Percentiles rank a stretch among this genome's conserved stretches.
Evolutionary conservation across 2,329 filamentous ascomycete genomes (phyloP).

Genomic region (Fusarium dimerum): DNA sequence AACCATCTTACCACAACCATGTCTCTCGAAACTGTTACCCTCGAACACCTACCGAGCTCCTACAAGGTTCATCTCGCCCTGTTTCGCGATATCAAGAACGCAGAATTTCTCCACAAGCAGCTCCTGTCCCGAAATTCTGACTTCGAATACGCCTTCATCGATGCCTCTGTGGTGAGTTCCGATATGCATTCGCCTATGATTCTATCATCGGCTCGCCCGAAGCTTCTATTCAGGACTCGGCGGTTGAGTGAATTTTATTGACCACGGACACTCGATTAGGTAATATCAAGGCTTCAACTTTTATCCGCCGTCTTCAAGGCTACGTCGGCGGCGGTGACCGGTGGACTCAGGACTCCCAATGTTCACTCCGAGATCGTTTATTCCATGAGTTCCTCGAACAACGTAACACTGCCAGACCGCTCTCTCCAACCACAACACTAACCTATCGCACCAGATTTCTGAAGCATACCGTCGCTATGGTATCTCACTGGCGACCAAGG

Average conservation of each 20-base stretch:
- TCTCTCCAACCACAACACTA: slow-evolving; percentile 1
- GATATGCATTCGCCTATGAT: not conserved
- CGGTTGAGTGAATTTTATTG: slow-evolving; percentile 5
- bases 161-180: slow-evolving; percentile 71
- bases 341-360: slow-evolving; percentile 74
- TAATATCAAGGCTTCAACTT: slow-evolving; percentile 72
- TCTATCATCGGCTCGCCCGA: not conserved
- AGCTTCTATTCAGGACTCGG: slow-evolving; percentile 10
- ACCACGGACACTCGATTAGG: slow-evolving; percentile 40
- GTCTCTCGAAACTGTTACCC: slow-evolving; percentile 64
- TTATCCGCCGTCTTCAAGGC: slow-evolving; percentile 77
- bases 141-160: slow-evolving; percentile 93
- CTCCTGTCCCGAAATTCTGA: slow-evolving; percentile 80
- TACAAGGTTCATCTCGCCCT: slow-evolving; percentile 72
- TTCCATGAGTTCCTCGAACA: slow-evolving; percentile 77
- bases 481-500: slow-evolving; percentile 67
- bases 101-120: slow-evolving; percentile 76
- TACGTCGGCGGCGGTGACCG: slow-evolving; percentile 63
- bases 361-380: slow-evolving; percentile 88
- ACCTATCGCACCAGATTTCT: slow-evolving; percentile 64
- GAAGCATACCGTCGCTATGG: slow-evolving; percentile 91
- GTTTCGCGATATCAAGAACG: slow-evolving; percentile 76
- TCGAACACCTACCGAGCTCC: slow-evolving; percentile 73
- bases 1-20: slow-evolving; percentile 33
- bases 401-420: slow-evolving; percentile 50